Conservation (phyloP, 257 asterid species). For the Lithospermum erythrorhizon region DNA sequence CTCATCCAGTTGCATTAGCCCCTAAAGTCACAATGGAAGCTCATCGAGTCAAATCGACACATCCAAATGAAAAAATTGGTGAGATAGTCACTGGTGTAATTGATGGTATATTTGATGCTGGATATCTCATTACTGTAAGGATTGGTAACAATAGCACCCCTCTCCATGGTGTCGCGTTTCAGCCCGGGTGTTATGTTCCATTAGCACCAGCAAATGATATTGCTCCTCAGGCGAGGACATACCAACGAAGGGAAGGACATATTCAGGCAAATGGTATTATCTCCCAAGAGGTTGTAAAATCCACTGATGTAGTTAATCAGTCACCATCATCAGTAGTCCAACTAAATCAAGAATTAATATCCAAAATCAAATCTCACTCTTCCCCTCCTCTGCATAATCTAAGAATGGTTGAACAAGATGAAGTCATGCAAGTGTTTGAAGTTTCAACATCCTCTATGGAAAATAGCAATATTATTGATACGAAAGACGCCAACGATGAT, state of each 20-base stretch:
- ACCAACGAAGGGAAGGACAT: slow-evolving; percentile 31
- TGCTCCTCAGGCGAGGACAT: slow-evolving; percentile 60
- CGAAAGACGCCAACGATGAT: slow-evolving; percentile 12
- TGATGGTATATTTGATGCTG: slow-evolving; percentile 75
- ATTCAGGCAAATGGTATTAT: slow-evolving; percentile 14
- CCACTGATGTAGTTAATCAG: not conserved
- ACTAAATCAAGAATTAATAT: slow-evolving; percentile 13
- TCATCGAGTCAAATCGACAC: slow-evolving; percentile 9
- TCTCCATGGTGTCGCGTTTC: slow-evolving; percentile 62
- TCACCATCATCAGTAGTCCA: slow-evolving; percentile 2
- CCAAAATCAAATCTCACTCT: slow-evolving; percentile 15
- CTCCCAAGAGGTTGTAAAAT: not conserved
- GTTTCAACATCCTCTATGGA: slow-evolving; percentile 28
- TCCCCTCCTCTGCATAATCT: slow-evolving; percentile 26
- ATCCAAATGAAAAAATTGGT: slow-evolving; percentile 5
- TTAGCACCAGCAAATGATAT: slow-evolving; percentile 49
- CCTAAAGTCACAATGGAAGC: slow-evolving; percentile 9
- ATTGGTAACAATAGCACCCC: slow-evolving; percentile 39
- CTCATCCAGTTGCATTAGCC: slow-evolving; percentile 17
- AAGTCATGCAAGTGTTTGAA: slow-evolving; percentile 56
- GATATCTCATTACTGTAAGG: slow-evolving; percentile 49
- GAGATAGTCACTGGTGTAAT: slow-evolving; percentile 51
- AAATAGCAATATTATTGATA: slow-evolving; percentile 11
- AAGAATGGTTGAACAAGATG: slow-evolving; percentile 60
- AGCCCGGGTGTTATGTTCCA: slow-evolving; percentile 40